Evolutionary conservation across 176 grass and related monocot genomes (phyloP).

Genomic region (Eragrostis nindensis): DNA sequence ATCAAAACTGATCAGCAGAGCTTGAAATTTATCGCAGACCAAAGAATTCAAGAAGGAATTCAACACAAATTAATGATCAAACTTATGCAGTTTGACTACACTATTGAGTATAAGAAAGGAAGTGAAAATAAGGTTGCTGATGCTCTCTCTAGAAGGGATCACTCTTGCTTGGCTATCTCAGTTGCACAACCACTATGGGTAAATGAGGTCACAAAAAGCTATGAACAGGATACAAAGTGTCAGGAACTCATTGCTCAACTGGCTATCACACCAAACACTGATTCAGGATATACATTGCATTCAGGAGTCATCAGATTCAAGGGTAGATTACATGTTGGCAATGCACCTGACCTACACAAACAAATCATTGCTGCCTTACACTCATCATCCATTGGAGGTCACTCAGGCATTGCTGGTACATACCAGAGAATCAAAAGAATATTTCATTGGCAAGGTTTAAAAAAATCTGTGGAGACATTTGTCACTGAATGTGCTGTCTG

Average conservation of each 20-base stretch:
- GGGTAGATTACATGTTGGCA: not conserved
- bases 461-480: not conserved
- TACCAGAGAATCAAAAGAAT: not conserved
- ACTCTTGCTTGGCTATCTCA: no score
- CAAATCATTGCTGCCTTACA: not conserved
- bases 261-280: not conserved
- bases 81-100: no score
- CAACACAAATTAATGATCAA: no score
- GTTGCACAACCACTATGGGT: not conserved
- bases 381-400: not conserved
- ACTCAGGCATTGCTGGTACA: not conserved
- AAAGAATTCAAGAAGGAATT: not conserved
- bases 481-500: not conserved
- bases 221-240: not conserved
- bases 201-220: not conserved
- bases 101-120: not conserved
- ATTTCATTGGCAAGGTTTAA: not conserved
- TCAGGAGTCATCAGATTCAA: not conserved
- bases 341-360: not conserved
- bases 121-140: no score
- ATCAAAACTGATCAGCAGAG: not conserved
- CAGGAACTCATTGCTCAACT: not conserved
- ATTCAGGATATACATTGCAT: not conserved
- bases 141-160: no score
- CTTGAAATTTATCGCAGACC: not conserved